A percentile compares a stretch with the other conserved stretches of the same genome.
Conservation (phyloP, 208 protist genomes). For the Leishmania gerbilli region DNA sequence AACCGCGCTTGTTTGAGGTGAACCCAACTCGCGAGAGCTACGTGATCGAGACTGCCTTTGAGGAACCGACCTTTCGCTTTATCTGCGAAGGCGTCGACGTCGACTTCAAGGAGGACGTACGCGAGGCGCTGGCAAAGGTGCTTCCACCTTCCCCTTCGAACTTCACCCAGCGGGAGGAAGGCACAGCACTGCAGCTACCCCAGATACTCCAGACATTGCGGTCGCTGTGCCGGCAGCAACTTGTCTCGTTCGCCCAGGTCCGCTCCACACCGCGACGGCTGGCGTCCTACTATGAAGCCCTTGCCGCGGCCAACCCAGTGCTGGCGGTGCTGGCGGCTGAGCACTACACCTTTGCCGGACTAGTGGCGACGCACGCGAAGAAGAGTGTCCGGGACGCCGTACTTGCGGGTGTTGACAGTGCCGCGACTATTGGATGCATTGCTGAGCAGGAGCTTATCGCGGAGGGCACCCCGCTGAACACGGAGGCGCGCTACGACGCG, state of each 20-base stretch:
- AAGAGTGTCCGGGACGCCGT: constrained; percentile 40
- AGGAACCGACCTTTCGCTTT: constrained; percentile 86
- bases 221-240: constrained; percentile 44
- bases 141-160: constrained; percentile 50
- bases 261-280: constrained; percentile 76
- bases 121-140: constrained; percentile 54
- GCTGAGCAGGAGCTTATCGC: constrained; percentile 78
- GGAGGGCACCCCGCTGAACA: constrained; percentile 78
- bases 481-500: constrained; percentile 81
- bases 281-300: constrained; percentile 72
- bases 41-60: constrained; percentile 81
- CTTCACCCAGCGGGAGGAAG: constrained; percentile 47
- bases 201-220: constrained; percentile 65
- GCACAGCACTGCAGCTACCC: constrained; percentile 11
- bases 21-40: constrained; percentile 59
- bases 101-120: constrained; percentile 82
- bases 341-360: constrained; percentile 84
- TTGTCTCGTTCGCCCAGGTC: constrained; percentile 83
- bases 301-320: constrained; percentile 62
- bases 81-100: constrained; percentile 84
- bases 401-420: constrained; percentile 65
- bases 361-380: constrained; percentile 74
- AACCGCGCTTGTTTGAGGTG: constrained; percentile 34
- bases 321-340: constrained; percentile 77
- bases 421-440: constrained; percentile 62